A percentile compares a stretch with the other conserved stretches of the same genome.
Conservation (phyloP, 345 rosid species). For the Salix viminalis region DNA sequence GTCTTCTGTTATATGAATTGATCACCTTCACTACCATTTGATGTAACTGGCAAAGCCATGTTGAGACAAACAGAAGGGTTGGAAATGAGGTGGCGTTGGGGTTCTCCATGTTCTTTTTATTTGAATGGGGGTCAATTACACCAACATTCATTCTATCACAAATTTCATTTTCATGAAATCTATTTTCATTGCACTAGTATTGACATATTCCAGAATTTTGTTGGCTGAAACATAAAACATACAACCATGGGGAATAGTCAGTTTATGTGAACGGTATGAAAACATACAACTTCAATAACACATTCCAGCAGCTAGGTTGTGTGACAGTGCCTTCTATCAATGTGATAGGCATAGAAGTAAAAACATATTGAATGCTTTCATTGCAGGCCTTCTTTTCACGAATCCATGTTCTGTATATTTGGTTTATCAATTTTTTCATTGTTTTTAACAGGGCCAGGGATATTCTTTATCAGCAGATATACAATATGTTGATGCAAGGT, state of each 20-base stretch:
- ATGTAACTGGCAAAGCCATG: too few species aligned
- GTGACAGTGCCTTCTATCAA: neutral
- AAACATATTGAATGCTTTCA: neutral
- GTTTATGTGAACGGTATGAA: neutral
- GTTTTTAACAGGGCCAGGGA: slow-evolving; percentile 68
- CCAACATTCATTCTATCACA: too few species aligned
- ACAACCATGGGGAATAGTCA: neutral
- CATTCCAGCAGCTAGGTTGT: neutral
- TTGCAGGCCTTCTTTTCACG: neutral
- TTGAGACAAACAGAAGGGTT: too few species aligned
- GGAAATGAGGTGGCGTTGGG: too few species aligned
- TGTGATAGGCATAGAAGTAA: neutral
- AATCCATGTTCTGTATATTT: neutral
- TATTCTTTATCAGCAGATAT: slow-evolving; percentile 94
- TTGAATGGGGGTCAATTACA: too few species aligned
- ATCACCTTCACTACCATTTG: neutral
- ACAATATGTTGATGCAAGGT: slow-evolving; percentile 82
- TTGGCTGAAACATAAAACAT: neutral
- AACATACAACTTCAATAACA: neutral
- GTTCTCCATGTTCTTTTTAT: too few species aligned
- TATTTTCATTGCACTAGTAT: neutral
- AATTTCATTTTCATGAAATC: neutral
- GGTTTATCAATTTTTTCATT: neutral
- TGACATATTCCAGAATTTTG: neutral
- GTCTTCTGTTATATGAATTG: neutral